phyloP scores from a whole-genome alignment of 1,284 basidiomycete species.

The Trichosporon coremiiforme region DNA sequence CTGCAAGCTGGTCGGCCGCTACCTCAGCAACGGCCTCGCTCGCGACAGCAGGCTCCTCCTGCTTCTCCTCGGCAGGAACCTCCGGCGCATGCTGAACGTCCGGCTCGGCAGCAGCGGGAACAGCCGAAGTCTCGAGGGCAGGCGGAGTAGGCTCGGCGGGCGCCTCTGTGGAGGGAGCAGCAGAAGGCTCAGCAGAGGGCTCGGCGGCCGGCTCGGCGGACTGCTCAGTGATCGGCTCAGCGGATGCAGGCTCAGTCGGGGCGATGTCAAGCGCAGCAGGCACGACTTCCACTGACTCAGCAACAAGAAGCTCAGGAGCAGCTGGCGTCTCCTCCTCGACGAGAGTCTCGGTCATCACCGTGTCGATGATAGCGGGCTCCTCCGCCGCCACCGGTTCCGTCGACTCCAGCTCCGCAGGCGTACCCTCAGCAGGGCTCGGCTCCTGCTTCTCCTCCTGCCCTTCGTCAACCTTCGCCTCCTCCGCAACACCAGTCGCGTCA shows the following conservation, averaged over 20 bases:
- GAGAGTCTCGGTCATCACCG: neutral
- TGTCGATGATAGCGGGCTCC: neutral
- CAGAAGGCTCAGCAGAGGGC: neutral
- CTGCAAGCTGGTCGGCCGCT: neutral
- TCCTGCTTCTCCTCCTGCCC: neutral
- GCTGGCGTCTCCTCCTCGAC: conserved; percentile 1
- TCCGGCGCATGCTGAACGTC: neutral
- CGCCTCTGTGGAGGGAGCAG: neutral
- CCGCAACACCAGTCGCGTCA: neutral
- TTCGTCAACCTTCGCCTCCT: neutral
- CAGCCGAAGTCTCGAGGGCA: neutral
- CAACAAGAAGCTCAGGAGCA: neutral
- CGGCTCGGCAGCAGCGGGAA: neutral
- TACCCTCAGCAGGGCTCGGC: conserved; percentile 3
- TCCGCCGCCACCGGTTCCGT: neutral
- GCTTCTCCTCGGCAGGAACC: neutral
- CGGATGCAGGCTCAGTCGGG: neutral
- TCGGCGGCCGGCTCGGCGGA: neutral
- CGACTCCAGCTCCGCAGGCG: neutral
- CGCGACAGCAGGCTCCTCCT: neutral
- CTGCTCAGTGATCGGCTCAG: neutral
- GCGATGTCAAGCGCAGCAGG: neutral
- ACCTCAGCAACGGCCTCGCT: neutral
- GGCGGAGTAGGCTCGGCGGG: conserved; percentile 5
- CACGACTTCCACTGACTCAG: neutral